Evolutionary conservation across 1,284 basidiomycete genomes (phyloP).

Genomic region (Crepidotus sp.): DNA sequence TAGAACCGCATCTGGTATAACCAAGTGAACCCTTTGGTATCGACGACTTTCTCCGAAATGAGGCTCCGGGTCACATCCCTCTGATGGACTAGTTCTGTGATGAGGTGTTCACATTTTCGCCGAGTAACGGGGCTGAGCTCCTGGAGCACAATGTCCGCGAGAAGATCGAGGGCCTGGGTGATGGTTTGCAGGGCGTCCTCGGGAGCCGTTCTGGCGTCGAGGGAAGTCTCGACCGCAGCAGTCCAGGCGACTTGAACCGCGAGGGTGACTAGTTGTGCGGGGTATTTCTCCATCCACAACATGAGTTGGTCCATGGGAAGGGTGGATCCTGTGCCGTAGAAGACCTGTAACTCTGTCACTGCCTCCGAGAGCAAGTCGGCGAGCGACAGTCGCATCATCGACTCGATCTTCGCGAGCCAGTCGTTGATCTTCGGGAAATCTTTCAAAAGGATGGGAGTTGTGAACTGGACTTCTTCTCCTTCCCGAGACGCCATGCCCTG

Average conservation of each 20-base stretch:
- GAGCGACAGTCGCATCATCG: slow-evolving; percentile 90
- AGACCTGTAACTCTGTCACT: slow-evolving; percentile 69
- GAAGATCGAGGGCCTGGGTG: slow-evolving; percentile 79
- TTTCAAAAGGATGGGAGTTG: slow-evolving; percentile 77
- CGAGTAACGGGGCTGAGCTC: slow-evolving; percentile 86
- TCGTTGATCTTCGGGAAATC: slow-evolving; percentile 98
- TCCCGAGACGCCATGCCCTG: slow-evolving; percentile 90
- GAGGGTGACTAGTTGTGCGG: slow-evolving; percentile 92
- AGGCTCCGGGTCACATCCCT: slow-evolving; percentile 87
- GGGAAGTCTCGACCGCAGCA: slow-evolving; percentile 66
- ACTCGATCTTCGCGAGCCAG: slow-evolving; percentile 90
- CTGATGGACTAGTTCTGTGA: slow-evolving; percentile 98
- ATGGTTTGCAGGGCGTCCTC: slow-evolving; percentile 71
- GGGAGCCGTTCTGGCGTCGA: slow-evolving; percentile 50
- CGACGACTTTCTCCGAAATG: slow-evolving; percentile 55
- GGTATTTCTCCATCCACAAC: slow-evolving; percentile 87
- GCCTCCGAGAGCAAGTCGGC: slow-evolving; percentile 75
- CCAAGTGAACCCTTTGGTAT: slow-evolving; percentile 81
- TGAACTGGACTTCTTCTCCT: slow-evolving; percentile 87
- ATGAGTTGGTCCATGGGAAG: slow-evolving; percentile 65
- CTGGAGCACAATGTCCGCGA: slow-evolving; percentile 91
- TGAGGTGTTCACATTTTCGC: slow-evolving; percentile 96
- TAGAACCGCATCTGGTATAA: slow-evolving; percentile 99
- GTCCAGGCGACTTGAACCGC: slow-evolving; percentile 96
- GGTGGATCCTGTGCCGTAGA: slow-evolving; percentile 63